These are phyloP conservation scores for Fonsecaea pedrosoi DNA, from an alignment of 2,329 filamentous ascomycete species.

Conservation along the genomic window DNA sequence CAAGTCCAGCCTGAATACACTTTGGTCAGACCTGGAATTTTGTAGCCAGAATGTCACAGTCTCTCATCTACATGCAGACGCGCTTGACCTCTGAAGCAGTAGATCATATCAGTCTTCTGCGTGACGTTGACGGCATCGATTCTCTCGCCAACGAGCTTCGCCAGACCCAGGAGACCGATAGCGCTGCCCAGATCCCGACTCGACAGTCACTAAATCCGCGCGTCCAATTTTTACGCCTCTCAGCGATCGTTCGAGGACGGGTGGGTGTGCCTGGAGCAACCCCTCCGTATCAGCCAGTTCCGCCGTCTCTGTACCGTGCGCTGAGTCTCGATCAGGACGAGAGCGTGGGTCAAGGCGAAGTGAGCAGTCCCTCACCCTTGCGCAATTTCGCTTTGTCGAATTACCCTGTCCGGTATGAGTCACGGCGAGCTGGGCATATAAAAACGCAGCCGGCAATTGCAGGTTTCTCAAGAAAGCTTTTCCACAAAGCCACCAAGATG, in stretches of 20 bases:
- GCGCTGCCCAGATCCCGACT: constrained; percentile 8
- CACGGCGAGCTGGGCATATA: constrained; percentile 21
- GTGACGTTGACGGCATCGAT: constrained; percentile 36
- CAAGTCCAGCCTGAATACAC: constrained; percentile 24
- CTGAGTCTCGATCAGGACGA: constrained; percentile 26
- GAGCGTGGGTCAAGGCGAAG: background rate
- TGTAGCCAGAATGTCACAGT: constrained; percentile 26
- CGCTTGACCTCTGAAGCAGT: constrained; percentile 30
- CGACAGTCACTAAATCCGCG: constrained; percentile 34
- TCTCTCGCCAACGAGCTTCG: constrained; percentile 26
- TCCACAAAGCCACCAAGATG: constrained; percentile 36
- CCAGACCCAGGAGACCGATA: constrained; percentile 33
- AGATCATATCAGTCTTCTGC: constrained; percentile 35
- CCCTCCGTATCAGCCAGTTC: constrained; percentile 37
- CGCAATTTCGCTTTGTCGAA: constrained; percentile 36
- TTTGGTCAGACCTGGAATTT: constrained; percentile 30
- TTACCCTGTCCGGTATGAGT: constrained; percentile 31
- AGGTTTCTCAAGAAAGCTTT: background rate
- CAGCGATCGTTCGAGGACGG: constrained; percentile 32
- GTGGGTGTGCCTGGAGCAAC: constrained; percentile 35
- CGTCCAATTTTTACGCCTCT: constrained; percentile 37
- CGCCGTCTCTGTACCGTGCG: constrained; percentile 33
- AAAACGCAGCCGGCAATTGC: constrained; percentile 5
- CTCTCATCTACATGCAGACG: constrained; percentile 36
- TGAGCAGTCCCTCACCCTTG: constrained; percentile 33